A percentile compares a stretch with the other conserved stretches of the same genome.
Evolutionary conservation across 768 basidiomycete genomes (phyloP).

Genomic region (Auriscalpium microsporum): DNA sequence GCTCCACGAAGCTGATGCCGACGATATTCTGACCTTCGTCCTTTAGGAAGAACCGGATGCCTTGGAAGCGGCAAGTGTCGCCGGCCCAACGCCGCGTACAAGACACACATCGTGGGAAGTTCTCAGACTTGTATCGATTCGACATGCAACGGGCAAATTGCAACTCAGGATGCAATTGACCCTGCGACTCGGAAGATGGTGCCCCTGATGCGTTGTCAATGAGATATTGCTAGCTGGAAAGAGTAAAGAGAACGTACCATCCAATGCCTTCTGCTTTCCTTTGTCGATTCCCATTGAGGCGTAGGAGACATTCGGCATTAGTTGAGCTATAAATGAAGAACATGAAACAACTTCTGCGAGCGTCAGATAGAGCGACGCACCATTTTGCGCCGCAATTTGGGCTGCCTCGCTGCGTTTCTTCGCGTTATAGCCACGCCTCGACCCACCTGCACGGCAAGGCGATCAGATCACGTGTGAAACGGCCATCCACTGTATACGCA

Average conservation of each 20-base stretch:
- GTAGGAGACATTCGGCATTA: conserved; percentile 38
- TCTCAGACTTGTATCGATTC: conserved; percentile 60
- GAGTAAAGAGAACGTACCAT: conserved; percentile 6
- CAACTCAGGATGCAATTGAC: conserved; percentile 49
- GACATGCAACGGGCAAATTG: conserved; percentile 84
- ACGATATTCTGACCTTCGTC: conserved; percentile 49
- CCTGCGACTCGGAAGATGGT: conserved; percentile 19
- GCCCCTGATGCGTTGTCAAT: conserved; percentile 23
- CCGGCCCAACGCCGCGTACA: conserved; percentile 85
- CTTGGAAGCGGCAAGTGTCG: conserved; percentile 81
- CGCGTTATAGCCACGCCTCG: conserved; percentile 60
- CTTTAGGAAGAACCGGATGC: conserved; percentile 72
- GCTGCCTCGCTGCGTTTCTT: conserved; percentile 70
- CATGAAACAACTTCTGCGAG: conserved; percentile 5
- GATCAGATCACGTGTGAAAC: not conserved
- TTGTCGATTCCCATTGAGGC: conserved; percentile 29
- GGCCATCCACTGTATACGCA: conserved; percentile 8
- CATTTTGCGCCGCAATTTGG: conserved; percentile 55
- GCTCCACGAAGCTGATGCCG: conserved; percentile 64
- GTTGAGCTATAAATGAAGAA: conserved; percentile 30
- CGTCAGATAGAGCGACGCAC: conserved; percentile 28
- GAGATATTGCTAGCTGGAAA: conserved; percentile 18
- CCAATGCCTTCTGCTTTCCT: conserved; percentile 35
- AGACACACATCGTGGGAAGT: conserved; percentile 73
- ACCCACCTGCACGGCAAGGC: conserved; percentile 21